Evolutionary conservation across 306 rosid species (phyloP).

Genomic region (Fragaria vesca): DNA sequence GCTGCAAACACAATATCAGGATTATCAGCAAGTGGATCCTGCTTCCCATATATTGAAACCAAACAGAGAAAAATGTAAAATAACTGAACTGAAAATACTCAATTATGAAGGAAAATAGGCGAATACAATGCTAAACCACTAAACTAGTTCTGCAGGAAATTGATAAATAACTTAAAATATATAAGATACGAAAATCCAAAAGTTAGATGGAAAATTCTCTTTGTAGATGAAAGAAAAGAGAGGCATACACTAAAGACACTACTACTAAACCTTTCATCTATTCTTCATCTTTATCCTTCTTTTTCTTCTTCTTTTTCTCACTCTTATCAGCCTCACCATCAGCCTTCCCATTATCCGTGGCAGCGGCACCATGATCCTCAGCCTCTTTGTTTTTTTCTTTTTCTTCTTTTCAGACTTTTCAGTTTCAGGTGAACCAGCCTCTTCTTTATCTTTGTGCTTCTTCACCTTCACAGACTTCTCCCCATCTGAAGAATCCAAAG

Average conservation of each 20-base stretch:
- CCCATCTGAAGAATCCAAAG: constrained; percentile 30
- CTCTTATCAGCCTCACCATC: constrained; percentile 43
- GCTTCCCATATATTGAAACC: background rate
- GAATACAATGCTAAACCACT: constrained; percentile 5
- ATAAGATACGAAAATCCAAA: background rate
- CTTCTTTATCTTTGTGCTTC: constrained; percentile 37
- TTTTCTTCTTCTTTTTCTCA: constrained; percentile 62
- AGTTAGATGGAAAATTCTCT: constrained; percentile 7
- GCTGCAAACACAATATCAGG: background rate
- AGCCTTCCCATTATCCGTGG: constrained; percentile 27
- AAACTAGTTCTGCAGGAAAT: constrained; percentile 15
- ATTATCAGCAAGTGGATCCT: background rate
- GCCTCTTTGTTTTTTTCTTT: constrained; percentile 56
- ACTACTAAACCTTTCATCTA: constrained; percentile 24
- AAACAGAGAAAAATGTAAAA: background rate
- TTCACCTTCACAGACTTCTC: constrained; percentile 41
- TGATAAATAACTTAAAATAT: constrained; percentile 18
- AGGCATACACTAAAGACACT: constrained; percentile 18
- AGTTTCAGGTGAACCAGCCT: constrained; percentile 40
- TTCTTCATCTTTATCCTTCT: constrained; percentile 52
- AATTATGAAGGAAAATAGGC: background rate
- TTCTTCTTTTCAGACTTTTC: constrained; percentile 74
- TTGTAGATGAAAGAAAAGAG: constrained; percentile 16
- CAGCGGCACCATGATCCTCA: constrained; percentile 28
- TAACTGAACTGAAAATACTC: background rate